Evolutionary conservation across 495 filamentous ascomycete species (phyloP).

Genomic region (Aspergillus haitiensis): DNA sequence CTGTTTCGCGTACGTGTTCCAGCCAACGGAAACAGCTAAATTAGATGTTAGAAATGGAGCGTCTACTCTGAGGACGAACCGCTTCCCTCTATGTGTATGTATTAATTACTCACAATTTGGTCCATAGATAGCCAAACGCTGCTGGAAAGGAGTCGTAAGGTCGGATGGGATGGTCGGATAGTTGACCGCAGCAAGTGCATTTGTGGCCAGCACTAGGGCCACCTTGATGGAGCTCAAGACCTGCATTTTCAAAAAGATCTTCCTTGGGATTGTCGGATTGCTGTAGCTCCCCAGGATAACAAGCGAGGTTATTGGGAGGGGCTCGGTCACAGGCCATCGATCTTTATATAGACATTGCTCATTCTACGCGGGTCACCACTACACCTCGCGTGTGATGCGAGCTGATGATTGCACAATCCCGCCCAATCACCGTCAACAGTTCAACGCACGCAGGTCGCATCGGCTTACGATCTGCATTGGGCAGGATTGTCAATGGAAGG

Average conservation of each 20-base stretch:
- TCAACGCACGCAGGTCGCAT: constrained; percentile 1
- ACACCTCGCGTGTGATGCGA: constrained; percentile 1
- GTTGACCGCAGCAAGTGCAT: constrained; percentile 42
- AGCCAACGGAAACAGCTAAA: constrained; percentile 57
- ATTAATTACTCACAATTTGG: constrained; percentile 53
- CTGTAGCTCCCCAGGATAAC: no score
- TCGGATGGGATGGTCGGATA: constrained; percentile 55
- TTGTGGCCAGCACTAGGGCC: constrained; percentile 44
- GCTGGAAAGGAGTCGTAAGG: constrained; percentile 57
- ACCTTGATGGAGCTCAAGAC: constrained; percentile 18
- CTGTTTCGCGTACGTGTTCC: constrained; percentile 52
- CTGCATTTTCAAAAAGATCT: background rate
- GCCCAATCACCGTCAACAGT: background rate
- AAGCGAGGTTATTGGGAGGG: no score
- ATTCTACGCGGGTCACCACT: background rate
- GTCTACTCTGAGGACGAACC: background rate
- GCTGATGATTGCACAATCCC: background rate
- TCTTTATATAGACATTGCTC: no score
- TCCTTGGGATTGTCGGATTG: background rate
- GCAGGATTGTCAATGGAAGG: background rate
- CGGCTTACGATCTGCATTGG: background rate
- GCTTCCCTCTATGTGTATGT: no score
- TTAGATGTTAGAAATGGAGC: background rate
- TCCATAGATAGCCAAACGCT: constrained; percentile 57
- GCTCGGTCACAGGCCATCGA: no score